phyloP scores from a whole-genome alignment of 495 filamentous ascomycete genomes.

The Cairneyella variabilis region DNA sequence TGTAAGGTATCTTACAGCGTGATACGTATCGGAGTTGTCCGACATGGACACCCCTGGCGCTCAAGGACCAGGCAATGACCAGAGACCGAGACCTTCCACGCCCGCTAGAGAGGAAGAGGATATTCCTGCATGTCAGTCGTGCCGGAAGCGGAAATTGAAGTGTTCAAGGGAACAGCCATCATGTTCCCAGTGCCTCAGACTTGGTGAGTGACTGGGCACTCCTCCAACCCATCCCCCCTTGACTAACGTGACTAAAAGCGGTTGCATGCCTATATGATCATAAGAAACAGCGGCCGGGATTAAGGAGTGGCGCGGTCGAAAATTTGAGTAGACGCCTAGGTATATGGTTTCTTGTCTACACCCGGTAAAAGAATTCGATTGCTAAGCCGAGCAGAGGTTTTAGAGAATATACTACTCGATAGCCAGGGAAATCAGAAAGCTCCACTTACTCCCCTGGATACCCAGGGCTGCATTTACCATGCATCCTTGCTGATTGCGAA shows the following conservation, averaged over 20 bases:
- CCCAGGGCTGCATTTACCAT: neutral
- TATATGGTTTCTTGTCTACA: neutral
- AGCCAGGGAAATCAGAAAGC: conserved; percentile 9
- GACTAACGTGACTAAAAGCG: conserved; percentile 2
- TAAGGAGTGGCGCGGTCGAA: conserved; percentile 16
- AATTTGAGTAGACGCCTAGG: conserved; percentile 12
- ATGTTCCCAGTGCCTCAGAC: conserved; percentile 13
- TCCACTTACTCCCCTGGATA: neutral
- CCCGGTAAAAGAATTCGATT: neutral
- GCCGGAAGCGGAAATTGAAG: conserved; percentile 16
- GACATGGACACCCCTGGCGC: no score
- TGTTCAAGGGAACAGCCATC: conserved; percentile 12
- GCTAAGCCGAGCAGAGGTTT: conserved; percentile 4
- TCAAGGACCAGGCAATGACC: no score
- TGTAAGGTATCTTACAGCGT: no score
- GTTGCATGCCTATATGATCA: conserved; percentile 4
- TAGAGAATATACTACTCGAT: conserved; percentile 18
- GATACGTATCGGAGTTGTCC: no score
- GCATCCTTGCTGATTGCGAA: conserved; percentile 7
- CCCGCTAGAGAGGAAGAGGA: no score
- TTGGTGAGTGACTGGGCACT: neutral
- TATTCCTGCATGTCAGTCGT: conserved; percentile 13
- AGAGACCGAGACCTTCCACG: no score
- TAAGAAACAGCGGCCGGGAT: conserved; percentile 10
- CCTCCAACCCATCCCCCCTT: neutral